Evolutionary conservation across 306 rosid species (phyloP).

Genomic region (Rosa chinensis): DNA sequence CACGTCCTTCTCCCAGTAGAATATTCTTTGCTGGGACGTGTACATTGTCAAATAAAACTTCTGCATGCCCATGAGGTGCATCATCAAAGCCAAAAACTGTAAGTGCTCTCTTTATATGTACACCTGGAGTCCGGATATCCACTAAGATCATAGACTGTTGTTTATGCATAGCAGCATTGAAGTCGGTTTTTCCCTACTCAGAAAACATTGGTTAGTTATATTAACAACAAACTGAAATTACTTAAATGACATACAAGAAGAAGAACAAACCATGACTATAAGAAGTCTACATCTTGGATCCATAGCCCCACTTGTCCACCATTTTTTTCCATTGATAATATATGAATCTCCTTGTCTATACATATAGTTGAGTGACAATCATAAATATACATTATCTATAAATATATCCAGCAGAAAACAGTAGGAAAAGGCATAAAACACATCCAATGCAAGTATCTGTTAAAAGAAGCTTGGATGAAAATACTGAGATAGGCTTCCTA

Average conservation of each 20-base stretch:
- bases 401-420: not conserved
- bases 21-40: conserved; percentile 73
- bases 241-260: conserved; percentile 23
- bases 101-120: conserved; percentile 76
- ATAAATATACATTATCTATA: not conserved
- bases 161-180: conserved; percentile 72
- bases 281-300: conserved; percentile 95
- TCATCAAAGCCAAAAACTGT: conserved; percentile 93
- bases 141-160: conserved; percentile 98
- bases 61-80: conserved; percentile 99
- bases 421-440: not conserved
- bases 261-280: conserved; percentile 76
- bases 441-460: not conserved
- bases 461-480: not conserved
- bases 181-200: conserved; percentile 90
- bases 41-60: conserved; percentile 75
- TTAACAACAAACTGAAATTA: conserved; percentile 10
- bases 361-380: conserved; percentile 9
- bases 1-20: conserved; percentile 90
- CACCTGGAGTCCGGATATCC: conserved; percentile 80
- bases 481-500: not conserved
- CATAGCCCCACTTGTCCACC: conserved; percentile 99
- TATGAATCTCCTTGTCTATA: conserved; percentile 78
- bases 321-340: conserved; percentile 81
- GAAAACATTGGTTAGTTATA: conserved; percentile 25